Evolutionary conservation across 2,329 filamentous ascomycete species (phyloP).

Genomic region (Neofusicoccum ribis): DNA sequence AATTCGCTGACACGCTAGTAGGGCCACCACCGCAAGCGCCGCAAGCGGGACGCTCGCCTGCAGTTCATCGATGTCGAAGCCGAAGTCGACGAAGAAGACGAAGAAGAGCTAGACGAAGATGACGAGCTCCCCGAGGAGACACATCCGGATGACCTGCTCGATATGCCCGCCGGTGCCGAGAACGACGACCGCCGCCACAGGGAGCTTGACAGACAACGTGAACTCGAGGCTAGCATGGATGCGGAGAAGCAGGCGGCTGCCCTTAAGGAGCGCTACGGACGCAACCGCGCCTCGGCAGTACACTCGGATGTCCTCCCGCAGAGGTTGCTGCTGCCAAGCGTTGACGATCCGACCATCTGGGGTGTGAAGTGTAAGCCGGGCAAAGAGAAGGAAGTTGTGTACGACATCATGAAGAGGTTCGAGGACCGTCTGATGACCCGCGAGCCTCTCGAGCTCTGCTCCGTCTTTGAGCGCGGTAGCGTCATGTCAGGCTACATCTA

Average conservation of each 20-base stretch:
- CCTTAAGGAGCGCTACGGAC: constrained; percentile 84
- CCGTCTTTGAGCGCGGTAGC: constrained; percentile 86
- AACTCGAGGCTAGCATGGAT: constrained; percentile 84
- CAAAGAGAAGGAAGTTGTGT: constrained; percentile 90
- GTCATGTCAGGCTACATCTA: constrained; percentile 92
- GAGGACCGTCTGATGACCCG: constrained; percentile 77
- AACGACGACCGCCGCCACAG: constrained; percentile 90
- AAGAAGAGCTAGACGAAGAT: constrained; percentile 79
- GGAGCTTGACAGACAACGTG: constrained; percentile 88
- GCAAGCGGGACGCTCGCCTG: constrained; percentile 70
- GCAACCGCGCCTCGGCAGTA: constrained; percentile 66
- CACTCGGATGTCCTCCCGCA: constrained; percentile 81
- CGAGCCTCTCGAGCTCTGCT: constrained; percentile 79
- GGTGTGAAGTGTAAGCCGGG: constrained; percentile 89
- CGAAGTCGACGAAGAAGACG: constrained; percentile 92
- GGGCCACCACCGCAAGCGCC: constrained; percentile 76
- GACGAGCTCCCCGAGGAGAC: constrained; percentile 86
- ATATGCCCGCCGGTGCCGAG: constrained; percentile 70
- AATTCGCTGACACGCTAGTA: constrained; percentile 31
- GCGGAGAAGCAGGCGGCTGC: constrained; percentile 90
- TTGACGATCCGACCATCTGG: constrained; percentile 96
- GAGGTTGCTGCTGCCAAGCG: constrained; percentile 82
- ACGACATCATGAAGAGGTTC: constrained; percentile 83
- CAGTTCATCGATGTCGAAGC: constrained; percentile 97
- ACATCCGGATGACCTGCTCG: constrained; percentile 85